These are phyloP conservation scores for Oenanthe sinensis DNA, from an alignment of 129 eudicot species.

Conservation along the genomic window DNA sequence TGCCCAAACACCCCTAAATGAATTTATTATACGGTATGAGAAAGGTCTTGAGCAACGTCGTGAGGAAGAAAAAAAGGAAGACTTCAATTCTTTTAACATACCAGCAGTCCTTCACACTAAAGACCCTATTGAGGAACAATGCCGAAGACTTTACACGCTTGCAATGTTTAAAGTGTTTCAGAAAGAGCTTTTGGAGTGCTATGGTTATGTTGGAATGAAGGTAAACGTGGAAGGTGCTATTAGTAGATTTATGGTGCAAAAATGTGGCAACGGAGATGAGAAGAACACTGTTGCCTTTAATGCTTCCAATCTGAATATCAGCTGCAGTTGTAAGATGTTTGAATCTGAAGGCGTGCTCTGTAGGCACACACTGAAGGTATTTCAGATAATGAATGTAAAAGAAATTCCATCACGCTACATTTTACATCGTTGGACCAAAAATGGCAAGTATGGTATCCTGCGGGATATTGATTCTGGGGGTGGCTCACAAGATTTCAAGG, in stretches of 20 bases:
- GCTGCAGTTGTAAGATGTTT: slow-evolving; percentile 82
- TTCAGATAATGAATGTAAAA: slow-evolving; percentile 64
- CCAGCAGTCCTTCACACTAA: slow-evolving; percentile 71
- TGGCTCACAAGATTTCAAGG: slow-evolving; percentile 52
- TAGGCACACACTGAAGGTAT: slow-evolving; percentile 68
- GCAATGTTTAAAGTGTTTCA: slow-evolving; percentile 62
- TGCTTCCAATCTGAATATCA: slow-evolving; percentile 61
- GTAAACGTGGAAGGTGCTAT: slow-evolving; percentile 77
- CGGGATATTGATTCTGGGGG: slow-evolving; percentile 64
- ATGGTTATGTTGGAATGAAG: slow-evolving; percentile 63
- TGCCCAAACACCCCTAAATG: slow-evolving; percentile 42
- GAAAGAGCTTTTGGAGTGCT: slow-evolving; percentile 80
- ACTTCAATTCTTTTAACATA: slow-evolving; percentile 51
- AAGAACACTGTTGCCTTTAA: slow-evolving; percentile 71
- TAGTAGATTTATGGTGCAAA: slow-evolving; percentile 67
- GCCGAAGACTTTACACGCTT: slow-evolving; percentile 59
- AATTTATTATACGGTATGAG: slow-evolving; percentile 57
- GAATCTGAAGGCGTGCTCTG: slow-evolving; percentile 77
- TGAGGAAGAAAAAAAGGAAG: slow-evolving; percentile 77
- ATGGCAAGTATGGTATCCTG: slow-evolving; percentile 56
- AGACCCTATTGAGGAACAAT: slow-evolving; percentile 82
- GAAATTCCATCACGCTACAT: slow-evolving; percentile 79
- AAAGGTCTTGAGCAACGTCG: slow-evolving; percentile 68
- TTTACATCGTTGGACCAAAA: slow-evolving; percentile 71
- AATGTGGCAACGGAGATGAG: slow-evolving; percentile 65